Evolutionary conservation across 305 asterid genomes (phyloP).

Genomic region (Solanum hybrid): DNA sequence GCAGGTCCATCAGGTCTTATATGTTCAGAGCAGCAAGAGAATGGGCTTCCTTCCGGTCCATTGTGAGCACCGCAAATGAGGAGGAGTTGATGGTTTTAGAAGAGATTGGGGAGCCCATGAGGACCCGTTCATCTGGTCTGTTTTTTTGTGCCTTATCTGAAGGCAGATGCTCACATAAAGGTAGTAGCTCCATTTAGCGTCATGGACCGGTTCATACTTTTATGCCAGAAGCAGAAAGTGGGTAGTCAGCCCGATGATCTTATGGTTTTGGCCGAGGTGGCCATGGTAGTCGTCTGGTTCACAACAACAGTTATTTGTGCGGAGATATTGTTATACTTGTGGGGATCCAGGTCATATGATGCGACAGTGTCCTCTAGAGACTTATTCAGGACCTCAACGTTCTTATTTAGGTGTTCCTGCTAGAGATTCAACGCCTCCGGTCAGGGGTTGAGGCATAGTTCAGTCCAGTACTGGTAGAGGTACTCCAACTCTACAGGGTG

Average conservation of each 20-base stretch:
- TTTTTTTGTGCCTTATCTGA: neutral
- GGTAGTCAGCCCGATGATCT: neutral
- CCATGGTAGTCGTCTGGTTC: neutral
- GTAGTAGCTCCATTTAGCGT: neutral
- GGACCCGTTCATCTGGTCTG: neutral
- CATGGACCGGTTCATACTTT: neutral
- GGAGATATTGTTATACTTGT: neutral
- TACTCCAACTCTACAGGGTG: neutral
- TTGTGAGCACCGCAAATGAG: neutral
- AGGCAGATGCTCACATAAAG: neutral
- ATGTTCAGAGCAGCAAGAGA: no score
- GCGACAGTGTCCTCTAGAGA: no score
- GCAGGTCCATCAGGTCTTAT: neutral
- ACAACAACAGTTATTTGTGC: no score
- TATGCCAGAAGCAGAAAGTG: neutral
- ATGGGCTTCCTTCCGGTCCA: neutral
- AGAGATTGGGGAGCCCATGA: neutral
- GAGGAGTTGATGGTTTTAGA: neutral
- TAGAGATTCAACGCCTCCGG: neutral
- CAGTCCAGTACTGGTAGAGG: neutral
- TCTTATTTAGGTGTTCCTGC: neutral
- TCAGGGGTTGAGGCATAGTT: neutral
- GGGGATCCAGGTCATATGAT: neutral
- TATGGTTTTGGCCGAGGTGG: neutral
- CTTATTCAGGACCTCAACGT: neutral